Evolutionary conservation across 129 eudicot genomes (phyloP), one percentile per base, ranked within the genome.

Genomic region (Flaveria trinervia): DNA sequence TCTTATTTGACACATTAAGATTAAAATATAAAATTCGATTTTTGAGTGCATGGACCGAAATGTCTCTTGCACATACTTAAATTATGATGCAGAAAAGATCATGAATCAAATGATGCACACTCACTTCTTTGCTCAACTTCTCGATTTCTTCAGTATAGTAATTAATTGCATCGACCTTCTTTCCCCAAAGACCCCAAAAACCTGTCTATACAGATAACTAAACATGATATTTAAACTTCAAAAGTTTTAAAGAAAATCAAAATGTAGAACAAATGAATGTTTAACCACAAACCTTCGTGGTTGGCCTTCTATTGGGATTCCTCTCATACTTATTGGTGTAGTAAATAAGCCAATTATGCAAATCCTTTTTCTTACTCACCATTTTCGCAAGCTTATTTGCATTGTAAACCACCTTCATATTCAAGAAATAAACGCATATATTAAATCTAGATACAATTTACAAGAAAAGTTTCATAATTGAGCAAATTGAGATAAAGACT

Each of bases 101-200:
- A 16, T 3, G 49, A 65, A 56, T 20, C 5, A n/a, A 59, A 48
- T 23, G 12, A 36, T 14, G 52, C 46, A 51, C 69, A 75, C 97
- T 81, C 85, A 94, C 99, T 77, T 87, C 82, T 87, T 86, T 69
- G 45, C 25, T 71, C 69, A 88, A 64, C 83, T 84, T 91, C 72
- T 91, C 88, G 67, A 91, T 89, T 84, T 87, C 99, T 64, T 82
- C 70, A 0, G 89, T 74, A 70, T 94, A 94, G 78, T 89, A 89
- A 70, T 89, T 85, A 48, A 94, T 91, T 12, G 99, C 97, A 84
- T 94, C 97, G 17, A 94, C 85, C 5, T 78, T 78, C 83, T 74
- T 74, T 49, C 99, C 99, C 96, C 96, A 94, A 70, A 87, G 94
- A 65, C 97, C 99, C 84, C 96, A 94, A 83, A 94, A 94, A 81